Evolutionary conservation across 345 rosid species (phyloP).

Genomic region (Aquilaria yunnanensis): DNA sequence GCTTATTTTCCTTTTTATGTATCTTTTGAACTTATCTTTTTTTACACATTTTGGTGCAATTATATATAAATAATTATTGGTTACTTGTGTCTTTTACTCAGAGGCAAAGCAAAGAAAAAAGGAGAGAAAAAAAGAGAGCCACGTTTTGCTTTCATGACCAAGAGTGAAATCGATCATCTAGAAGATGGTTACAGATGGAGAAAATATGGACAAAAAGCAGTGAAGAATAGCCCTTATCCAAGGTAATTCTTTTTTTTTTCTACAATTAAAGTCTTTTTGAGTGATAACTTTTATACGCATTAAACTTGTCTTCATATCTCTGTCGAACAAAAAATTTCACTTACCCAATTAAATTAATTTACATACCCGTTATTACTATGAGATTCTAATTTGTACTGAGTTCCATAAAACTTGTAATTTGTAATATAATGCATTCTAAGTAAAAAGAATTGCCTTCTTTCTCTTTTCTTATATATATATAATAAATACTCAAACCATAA

Average conservation of each 20-base stretch:
- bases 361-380: too few relatives aligned
- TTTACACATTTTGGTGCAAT: neutral
- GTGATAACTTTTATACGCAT: too few relatives aligned
- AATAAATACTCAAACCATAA: too few relatives aligned
- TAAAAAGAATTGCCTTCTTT: too few relatives aligned
- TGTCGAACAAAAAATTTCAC: too few relatives aligned
- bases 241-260: conserved; percentile 27
- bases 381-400: too few relatives aligned
- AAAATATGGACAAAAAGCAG: conserved; percentile 88
- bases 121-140: conserved; percentile 60
- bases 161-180: conserved; percentile 77
- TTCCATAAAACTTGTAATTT: too few relatives aligned
- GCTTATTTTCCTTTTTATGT: neutral
- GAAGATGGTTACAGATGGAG: conserved; percentile 94
- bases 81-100: conserved; percentile 11
- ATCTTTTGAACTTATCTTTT: neutral
- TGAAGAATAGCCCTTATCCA: conserved; percentile 71
- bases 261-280: conserved; percentile 1
- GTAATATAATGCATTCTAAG: too few relatives aligned
- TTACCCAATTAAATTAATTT: too few relatives aligned
- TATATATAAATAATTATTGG: neutral
- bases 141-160: conserved; percentile 79
- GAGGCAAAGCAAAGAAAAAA: conserved; percentile 49
- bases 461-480: too few relatives aligned
- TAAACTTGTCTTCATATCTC: too few relatives aligned